A percentile compares a stretch with the other conserved stretches of the same genome.
These are phyloP conservation scores for Fusarium sp. DNA, from an alignment of 2,329 filamentous ascomycete genomes.

Conservation along the genomic window DNA sequence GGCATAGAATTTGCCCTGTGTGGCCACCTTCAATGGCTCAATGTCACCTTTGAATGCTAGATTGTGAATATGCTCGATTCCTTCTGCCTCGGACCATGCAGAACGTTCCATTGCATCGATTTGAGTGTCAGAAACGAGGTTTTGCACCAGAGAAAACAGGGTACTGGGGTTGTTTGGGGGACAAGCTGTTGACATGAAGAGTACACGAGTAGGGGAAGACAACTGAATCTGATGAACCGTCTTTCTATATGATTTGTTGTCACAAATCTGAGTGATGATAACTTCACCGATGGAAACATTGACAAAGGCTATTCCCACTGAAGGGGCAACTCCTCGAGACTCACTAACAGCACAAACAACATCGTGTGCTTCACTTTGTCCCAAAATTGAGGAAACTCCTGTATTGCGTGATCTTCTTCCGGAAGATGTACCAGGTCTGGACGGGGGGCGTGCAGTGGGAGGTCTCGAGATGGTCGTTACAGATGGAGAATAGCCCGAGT, in stretches of 20 bases:
- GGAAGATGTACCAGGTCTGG: constrained; percentile 55
- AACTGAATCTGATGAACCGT: constrained; percentile 89
- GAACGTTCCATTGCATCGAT: constrained; percentile 73
- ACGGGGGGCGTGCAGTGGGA: constrained; percentile 38
- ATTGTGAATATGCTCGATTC: constrained; percentile 80
- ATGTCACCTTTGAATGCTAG: constrained; percentile 85
- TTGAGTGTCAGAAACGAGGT: constrained; percentile 55
- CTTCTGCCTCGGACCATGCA: constrained; percentile 84
- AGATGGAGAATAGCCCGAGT: constrained; percentile 26
- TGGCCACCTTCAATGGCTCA: constrained; percentile 81
- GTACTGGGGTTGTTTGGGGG: constrained; percentile 76
- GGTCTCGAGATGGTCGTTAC: constrained; percentile 31
- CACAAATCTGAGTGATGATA: constrained; percentile 89
- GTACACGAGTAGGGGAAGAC: constrained; percentile 80
- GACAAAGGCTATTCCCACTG: constrained; percentile 86
- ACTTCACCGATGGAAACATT: constrained; percentile 88
- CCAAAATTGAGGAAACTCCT: constrained; percentile 54
- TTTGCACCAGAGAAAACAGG: constrained; percentile 78
- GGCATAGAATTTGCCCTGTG: constrained; percentile 87
- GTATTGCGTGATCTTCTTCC: constrained; percentile 59
- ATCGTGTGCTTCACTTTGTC: constrained; percentile 68
- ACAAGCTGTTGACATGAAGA: constrained; percentile 79
- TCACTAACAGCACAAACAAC: constrained; percentile 91
- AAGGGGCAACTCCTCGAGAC: constrained; percentile 85
- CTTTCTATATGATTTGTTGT: constrained; percentile 90